Evolutionary conservation across 257 asterid species (phyloP).

Genomic region (Leptodermis oblonga): DNA sequence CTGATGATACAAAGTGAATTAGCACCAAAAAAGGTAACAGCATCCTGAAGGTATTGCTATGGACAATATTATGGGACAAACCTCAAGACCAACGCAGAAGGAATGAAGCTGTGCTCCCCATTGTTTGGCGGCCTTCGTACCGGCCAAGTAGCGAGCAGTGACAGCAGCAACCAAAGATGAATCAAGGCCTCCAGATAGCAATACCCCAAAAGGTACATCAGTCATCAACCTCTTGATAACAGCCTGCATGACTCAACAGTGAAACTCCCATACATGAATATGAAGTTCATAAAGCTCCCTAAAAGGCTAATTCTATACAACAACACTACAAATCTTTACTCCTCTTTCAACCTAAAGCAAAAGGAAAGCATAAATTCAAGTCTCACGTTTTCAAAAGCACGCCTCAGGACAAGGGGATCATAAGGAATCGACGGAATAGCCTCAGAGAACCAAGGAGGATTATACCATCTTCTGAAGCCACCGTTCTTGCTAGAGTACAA

Average conservation of each 20-base stretch:
- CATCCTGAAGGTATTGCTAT: background rate
- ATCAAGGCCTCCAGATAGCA: conserved; percentile 95
- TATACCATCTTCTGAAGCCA: conserved; percentile 76
- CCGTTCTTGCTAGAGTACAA: conserved; percentile 81
- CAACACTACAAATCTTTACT: too few species aligned
- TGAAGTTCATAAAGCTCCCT: background rate
- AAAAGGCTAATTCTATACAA: background rate
- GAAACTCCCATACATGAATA: background rate
- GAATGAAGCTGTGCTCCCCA: conserved; percentile 98
- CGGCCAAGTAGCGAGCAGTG: conserved; percentile 85
- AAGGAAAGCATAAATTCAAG: background rate
- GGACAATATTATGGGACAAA: conserved; percentile 1
- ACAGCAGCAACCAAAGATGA: conserved; percentile 89
- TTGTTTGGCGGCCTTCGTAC: conserved; percentile 77
- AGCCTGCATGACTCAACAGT: conserved; percentile 47
- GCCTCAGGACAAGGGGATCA: conserved; percentile 71
- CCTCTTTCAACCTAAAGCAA: background rate
- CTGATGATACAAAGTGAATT: conserved; percentile 25
- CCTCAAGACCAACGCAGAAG: conserved; percentile 98
- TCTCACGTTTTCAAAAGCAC: conserved; percentile 81
- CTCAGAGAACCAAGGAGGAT: conserved; percentile 90
- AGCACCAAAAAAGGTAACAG: background rate
- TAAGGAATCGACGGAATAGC: conserved; percentile 78
- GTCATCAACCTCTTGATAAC: conserved; percentile 93
- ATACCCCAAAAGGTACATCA: conserved; percentile 96